Evolutionary conservation across 2,329 filamentous ascomycete species (phyloP), one percentile per base, ranked within the genome.

Genomic region (Pleomassaria siparia): DNA sequence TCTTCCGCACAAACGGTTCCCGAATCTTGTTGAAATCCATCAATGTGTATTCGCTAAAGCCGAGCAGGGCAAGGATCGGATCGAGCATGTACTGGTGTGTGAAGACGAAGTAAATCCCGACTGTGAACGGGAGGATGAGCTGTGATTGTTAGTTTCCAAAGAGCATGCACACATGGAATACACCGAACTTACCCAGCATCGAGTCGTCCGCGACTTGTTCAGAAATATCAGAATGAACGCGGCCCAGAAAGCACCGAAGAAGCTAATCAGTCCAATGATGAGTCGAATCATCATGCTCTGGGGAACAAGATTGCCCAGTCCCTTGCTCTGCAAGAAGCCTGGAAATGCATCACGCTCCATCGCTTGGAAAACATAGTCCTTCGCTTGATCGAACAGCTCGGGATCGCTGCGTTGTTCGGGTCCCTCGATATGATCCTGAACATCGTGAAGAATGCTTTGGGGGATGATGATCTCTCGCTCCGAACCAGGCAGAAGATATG

Each of bases 291-390:
- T 84, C 58, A 95, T 86, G 39, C 90, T 95, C 13, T 92, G 84
- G 2, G 92, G 94, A 22, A 99, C 92, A 12, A 99, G 80, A 65
- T 99, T 99, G 50, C 95, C 95, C 20, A 99, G 79, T 2, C 94
- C 94, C 75, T 97, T 97, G 74, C 90, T 89, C 66, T 92, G 83
- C 49, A 99, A 79, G 73, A 99, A 99, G 1, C 92, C 92, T 0
- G 95, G 94, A 69, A 96, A 99, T n/a, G 95, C 94, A 74, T 99
- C 94, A 46, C 95, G 84, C 74, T 99, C 95, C 94, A 99, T 99
- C 26, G 95, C 95, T 74, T 99, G 95, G 72, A 97, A 99, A 53
- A 97, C 94, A 69, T 97, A 99, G 75, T 99, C 94, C 77, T 99
- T 99, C 45, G 94, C 94, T 16, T 89, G 85, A 68, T 97, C 94